Conservation (phyloP, 1,139 yeast species). For the Kodamaea fungicola region DNA sequence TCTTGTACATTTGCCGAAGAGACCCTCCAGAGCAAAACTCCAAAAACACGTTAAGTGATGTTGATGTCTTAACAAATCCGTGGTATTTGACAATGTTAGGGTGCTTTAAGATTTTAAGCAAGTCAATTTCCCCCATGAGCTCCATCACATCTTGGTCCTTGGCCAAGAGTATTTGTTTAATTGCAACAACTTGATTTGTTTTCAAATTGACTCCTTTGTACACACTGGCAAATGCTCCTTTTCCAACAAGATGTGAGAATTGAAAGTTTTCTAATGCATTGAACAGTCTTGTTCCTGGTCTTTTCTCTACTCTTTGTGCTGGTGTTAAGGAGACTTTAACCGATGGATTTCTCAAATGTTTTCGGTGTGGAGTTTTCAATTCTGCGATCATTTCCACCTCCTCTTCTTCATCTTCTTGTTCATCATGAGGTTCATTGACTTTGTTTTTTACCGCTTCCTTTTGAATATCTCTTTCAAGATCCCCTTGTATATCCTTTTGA, state of each 20-base stretch:
- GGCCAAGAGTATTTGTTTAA: conserved; percentile 72
- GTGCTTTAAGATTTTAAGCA: conserved; percentile 78
- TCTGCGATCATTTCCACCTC: not conserved
- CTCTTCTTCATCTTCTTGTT: not conserved
- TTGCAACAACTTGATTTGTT: conserved; percentile 74
- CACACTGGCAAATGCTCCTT: conserved; percentile 79
- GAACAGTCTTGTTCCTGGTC: conserved; percentile 33
- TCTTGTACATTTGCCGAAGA: conserved; percentile 61
- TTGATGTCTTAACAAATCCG: conserved; percentile 74
- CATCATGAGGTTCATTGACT: not conserved
- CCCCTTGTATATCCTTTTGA: not conserved
- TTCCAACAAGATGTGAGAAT: conserved; percentile 62
- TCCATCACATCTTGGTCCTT: conserved; percentile 42
- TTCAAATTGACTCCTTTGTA: conserved; percentile 62
- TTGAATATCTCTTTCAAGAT: not conserved
- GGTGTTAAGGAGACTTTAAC: conserved; percentile 51
- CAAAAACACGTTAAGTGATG: conserved; percentile 67
- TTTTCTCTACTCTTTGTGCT: conserved; percentile 48
- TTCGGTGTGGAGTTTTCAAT: conserved; percentile 2
- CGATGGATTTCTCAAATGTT: conserved; percentile 27
- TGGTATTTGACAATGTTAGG: conserved; percentile 86
- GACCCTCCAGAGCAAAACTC: conserved; percentile 86
- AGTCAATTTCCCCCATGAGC: conserved; percentile 80
- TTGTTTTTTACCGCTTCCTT: not conserved
- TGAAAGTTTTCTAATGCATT: conserved; percentile 53